Evolutionary conservation across 805 yeast genomes (phyloP).

Genomic region (Pichia californica): DNA sequence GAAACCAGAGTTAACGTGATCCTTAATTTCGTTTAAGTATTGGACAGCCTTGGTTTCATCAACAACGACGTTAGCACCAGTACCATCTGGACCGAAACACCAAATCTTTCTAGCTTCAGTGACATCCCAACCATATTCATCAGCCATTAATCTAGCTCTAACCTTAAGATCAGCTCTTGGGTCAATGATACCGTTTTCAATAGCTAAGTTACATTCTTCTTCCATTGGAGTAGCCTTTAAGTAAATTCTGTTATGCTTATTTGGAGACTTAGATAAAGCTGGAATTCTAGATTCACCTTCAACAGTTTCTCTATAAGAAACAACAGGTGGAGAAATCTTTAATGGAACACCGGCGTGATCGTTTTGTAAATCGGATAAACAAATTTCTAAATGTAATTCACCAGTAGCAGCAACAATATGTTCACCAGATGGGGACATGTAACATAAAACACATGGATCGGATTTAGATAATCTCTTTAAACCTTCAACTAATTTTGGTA

Average conservation of each 20-base stretch:
- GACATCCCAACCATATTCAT: constrained; percentile 99
- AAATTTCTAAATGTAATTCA: constrained; percentile 98
- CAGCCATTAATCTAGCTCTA: constrained; percentile 98
- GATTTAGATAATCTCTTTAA: constrained; percentile 99
- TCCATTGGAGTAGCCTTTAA: constrained; percentile 93
- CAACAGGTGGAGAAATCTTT: constrained; percentile 96
- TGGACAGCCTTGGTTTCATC: constrained; percentile 99
- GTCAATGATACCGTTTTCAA: constrained; percentile 85
- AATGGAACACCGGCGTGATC: constrained; percentile 99
- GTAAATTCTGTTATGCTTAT: constrained; percentile 99
- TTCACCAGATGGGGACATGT: constrained; percentile 94
- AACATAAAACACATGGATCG: constrained; percentile 94
- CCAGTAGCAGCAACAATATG: constrained; percentile 99
- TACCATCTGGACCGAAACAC: constrained; percentile 99
- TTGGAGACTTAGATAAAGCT: constrained; percentile 98
- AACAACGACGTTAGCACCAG: constrained; percentile 97
- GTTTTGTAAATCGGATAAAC: constrained; percentile 90
- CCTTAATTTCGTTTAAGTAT: constrained; percentile 98
- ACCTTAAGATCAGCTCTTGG: constrained; percentile 98
- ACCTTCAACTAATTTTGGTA: constrained; percentile 99
- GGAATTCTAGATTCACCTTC: constrained; percentile 87
- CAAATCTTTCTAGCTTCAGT: constrained; percentile 99
- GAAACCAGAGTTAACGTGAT: constrained; percentile 99
- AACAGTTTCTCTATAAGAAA: constrained; percentile 98
- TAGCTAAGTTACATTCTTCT: constrained; percentile 88